Base-by-base conservation (phyloP, 2,329 filamentous ascomycete genomes). In the Mollisia scopiformis region DNA sequence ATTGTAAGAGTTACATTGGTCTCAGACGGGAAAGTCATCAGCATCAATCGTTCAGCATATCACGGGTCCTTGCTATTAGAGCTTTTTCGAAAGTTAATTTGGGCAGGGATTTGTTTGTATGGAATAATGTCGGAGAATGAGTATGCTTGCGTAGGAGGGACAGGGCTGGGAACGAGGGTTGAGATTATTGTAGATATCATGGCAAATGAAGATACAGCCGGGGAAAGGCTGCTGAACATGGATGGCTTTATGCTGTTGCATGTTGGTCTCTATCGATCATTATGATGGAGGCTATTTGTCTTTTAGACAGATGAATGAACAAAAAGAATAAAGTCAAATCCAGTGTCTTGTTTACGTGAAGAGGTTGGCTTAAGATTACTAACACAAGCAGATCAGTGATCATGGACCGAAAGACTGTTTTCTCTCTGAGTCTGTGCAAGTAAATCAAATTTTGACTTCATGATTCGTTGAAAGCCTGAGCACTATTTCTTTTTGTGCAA, bases 291-390 rank as follows among this genome's bases (percentile, higher is more conserved):
- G 39, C 39, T 43, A 19, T 43, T 43, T 43, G 39, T 28, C 23
- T 47, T 47, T 47, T 14, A 28, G 43, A 47, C 21, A 47, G 43
- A 47, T 47, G 23, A 27, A 47, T 47, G 43, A 47, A 47, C 43
- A 47, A 47, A 43, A 46, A 47, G 43, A 47, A 47, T 47, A 47
- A 46, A 47, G 43, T 47, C 13, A 47, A 47, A 27, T n/a, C n/a
- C 14, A 19, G 4, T 47, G 8, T 28, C 11, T 47, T 13, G 21
- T 23, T 3, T 13, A 16, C 14, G 43, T 47, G 43, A 46, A 3
- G 16, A 35, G 16, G 3, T 35, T 35, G 11, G 8, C 8, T 35
- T 3, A 35, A 35, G 31, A 2, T 35, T 10, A 35, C 7, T 35
- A 35, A n/a, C n/a, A n/a, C n/a, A n/a, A n/a, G n/a, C n/a, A n/a